Conservation (phyloP, 108 stramenopile genomes). For the Nitzschia palea region DNA sequence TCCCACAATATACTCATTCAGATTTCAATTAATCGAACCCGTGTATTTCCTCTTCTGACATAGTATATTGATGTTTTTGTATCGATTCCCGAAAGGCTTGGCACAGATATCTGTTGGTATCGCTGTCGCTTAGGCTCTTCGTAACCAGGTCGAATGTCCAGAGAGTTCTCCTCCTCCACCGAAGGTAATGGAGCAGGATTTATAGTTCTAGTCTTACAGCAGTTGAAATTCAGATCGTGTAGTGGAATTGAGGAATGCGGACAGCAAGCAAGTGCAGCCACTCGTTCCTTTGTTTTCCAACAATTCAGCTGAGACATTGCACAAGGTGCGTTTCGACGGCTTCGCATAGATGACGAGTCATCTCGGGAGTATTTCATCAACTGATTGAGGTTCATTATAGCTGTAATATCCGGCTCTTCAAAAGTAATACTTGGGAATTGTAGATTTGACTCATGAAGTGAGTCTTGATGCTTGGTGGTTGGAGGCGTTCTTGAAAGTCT, state of each 20-base stretch:
- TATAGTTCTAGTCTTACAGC: not conserved
- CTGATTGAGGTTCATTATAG: not conserved
- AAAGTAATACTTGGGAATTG: not conserved
- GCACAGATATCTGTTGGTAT: not conserved
- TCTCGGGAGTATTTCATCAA: not conserved
- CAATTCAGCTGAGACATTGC: slow-evolving; percentile 17
- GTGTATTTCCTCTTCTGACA: not conserved
- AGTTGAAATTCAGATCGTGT: not conserved
- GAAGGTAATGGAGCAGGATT: not conserved
- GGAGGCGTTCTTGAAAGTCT: not conserved
- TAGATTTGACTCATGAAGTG: not conserved
- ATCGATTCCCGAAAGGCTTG: not conserved
- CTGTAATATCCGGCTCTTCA: not conserved
- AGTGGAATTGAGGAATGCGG: not conserved
- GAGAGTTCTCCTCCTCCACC: not conserved
- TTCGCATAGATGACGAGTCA: not conserved
- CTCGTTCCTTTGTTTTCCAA: not conserved
- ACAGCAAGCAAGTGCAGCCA: slow-evolving; percentile 1
- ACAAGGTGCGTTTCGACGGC: not conserved
- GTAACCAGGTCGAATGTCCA: not conserved
- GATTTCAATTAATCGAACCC: not conserved
- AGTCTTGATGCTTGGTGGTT: not conserved
- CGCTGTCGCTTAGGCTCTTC: not conserved
- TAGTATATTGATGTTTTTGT: not conserved
- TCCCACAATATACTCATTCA: too few relatives aligned